These are phyloP conservation scores for Corchorus capsularis DNA, from an alignment of 345 rosid species.

Conservation along the genomic window DNA sequence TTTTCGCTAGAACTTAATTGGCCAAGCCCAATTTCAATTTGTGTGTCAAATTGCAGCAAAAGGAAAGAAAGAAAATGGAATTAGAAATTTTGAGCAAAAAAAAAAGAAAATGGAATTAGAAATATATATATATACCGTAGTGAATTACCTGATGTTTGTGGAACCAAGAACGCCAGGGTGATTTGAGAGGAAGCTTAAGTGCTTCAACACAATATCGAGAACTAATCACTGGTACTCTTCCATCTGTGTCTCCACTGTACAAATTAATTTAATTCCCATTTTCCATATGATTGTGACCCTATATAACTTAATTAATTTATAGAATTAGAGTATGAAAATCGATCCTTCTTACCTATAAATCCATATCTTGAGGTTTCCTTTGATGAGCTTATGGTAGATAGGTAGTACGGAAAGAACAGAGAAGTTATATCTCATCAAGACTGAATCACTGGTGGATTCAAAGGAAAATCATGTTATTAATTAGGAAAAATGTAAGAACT, in stretches of 20 bases:
- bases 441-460: slow-evolving; percentile 30
- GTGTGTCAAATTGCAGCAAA: too few relatives aligned
- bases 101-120: neutral
- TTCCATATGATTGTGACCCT: neutral
- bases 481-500: too few relatives aligned
- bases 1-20: too few relatives aligned
- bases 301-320: neutral
- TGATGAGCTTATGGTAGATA: slow-evolving; percentile 57
- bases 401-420: slow-evolving; percentile 51
- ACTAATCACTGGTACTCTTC: slow-evolving; percentile 58
- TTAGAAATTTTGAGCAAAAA: too few relatives aligned
- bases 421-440: slow-evolving; percentile 35
- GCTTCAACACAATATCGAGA: slow-evolving; percentile 52
- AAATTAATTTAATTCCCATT: neutral
- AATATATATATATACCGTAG: neutral
- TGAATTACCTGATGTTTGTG: slow-evolving; percentile 47
- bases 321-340: neutral
- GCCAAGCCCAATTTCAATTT: too few relatives aligned
- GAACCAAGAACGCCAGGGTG: slow-evolving; percentile 63
- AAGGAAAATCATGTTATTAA: neutral
- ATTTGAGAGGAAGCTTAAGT: slow-evolving; percentile 42
- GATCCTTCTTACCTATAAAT: slow-evolving; percentile 46
- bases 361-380: slow-evolving; percentile 67
- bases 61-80: neutral
- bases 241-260: slow-evolving; percentile 61